Evolutionary conservation across 768 basidiomycete species (phyloP).

Genomic region (Pholiota molesta): DNA sequence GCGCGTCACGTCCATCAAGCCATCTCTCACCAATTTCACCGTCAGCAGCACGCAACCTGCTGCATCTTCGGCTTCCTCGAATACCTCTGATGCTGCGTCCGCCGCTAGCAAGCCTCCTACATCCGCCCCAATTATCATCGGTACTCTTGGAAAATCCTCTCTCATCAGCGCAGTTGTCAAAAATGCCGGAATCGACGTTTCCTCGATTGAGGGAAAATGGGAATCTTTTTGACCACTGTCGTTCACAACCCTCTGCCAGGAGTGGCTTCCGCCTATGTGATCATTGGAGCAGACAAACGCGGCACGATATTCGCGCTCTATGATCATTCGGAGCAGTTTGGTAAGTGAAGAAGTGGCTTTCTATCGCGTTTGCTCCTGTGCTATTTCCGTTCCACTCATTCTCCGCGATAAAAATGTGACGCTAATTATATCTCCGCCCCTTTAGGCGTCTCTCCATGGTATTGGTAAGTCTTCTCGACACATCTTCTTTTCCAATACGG

Average conservation of each 20-base stretch:
- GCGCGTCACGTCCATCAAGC: slow-evolving; percentile 57
- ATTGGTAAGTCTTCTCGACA: slow-evolving; percentile 44
- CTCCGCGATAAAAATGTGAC: not conserved
- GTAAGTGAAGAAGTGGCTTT: slow-evolving; percentile 28
- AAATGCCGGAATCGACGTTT: slow-evolving; percentile 54
- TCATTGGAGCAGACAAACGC: slow-evolving; percentile 70
- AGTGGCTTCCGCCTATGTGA: slow-evolving; percentile 62
- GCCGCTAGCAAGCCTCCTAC: slow-evolving; percentile 31
- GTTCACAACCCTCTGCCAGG: slow-evolving; percentile 61
- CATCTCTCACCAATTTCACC: slow-evolving; percentile 54
- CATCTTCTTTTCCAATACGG: slow-evolving; percentile 5
- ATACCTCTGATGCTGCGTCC: slow-evolving; percentile 13
- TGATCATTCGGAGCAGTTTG: slow-evolving; percentile 72
- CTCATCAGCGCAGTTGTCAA: slow-evolving; percentile 57
- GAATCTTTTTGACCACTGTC: slow-evolving; percentile 57
- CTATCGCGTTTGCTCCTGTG: not conserved
- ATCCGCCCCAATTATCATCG: slow-evolving; percentile 58
- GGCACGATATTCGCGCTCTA: slow-evolving; percentile 71
- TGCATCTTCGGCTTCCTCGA: not conserved
- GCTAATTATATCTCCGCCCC: slow-evolving; percentile 14
- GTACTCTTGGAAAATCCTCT: slow-evolving; percentile 61
- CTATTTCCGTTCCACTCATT: not conserved
- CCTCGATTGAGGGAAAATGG: slow-evolving; percentile 65
- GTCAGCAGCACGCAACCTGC: slow-evolving; percentile 10
- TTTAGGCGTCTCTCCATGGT: slow-evolving; percentile 70